Evolutionary conservation across 345 rosid species (phyloP).

Genomic region (Garcia nutans): DNA sequence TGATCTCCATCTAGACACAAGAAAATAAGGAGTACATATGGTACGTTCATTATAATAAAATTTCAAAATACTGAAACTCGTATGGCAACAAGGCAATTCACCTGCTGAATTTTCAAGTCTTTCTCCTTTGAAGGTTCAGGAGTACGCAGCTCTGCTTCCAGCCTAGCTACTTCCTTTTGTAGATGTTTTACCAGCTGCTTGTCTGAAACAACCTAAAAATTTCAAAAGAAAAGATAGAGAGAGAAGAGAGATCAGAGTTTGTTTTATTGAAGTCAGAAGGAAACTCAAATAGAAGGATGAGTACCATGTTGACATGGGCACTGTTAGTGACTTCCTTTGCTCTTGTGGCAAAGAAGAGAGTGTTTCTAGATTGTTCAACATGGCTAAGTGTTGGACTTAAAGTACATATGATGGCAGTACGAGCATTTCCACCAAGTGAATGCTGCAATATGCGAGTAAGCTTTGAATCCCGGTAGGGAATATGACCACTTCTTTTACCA

Average conservation of each 20-base stretch:
- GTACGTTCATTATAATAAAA: slow-evolving; percentile 8
- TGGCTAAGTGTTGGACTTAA: slow-evolving; percentile 89
- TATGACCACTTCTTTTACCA: slow-evolving; percentile 92
- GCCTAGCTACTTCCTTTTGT: slow-evolving; percentile 95
- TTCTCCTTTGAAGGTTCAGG: slow-evolving; percentile 90
- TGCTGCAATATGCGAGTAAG: slow-evolving; percentile 97
- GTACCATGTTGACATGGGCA: slow-evolving; percentile 98
- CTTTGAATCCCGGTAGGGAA: slow-evolving; percentile 97
- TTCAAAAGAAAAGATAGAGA: neutral
- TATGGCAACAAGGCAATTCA: slow-evolving; percentile 20
- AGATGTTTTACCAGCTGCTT: slow-evolving; percentile 97
- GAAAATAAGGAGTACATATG: slow-evolving; percentile 11
- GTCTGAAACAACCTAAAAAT: slow-evolving; percentile 80
- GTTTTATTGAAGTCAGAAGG: neutral
- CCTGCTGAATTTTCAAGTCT: slow-evolving; percentile 87
- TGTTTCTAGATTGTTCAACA: slow-evolving; percentile 95
- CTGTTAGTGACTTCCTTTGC: slow-evolving; percentile 99
- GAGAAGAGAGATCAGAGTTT: neutral
- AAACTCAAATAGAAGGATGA: slow-evolving; percentile 9
- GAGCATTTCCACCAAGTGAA: slow-evolving; percentile 98
- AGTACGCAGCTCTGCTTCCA: slow-evolving; percentile 96
- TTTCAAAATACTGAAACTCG: neutral
- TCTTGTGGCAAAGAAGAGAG: slow-evolving; percentile 90
- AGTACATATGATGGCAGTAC: slow-evolving; percentile 97
- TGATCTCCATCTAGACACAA: slow-evolving; percentile 79